Evolutionary conservation across 2,329 filamentous ascomycete species (phyloP), one percentile per base, ranked within the genome.

Genomic region (Neospermospora avenae): DNA sequence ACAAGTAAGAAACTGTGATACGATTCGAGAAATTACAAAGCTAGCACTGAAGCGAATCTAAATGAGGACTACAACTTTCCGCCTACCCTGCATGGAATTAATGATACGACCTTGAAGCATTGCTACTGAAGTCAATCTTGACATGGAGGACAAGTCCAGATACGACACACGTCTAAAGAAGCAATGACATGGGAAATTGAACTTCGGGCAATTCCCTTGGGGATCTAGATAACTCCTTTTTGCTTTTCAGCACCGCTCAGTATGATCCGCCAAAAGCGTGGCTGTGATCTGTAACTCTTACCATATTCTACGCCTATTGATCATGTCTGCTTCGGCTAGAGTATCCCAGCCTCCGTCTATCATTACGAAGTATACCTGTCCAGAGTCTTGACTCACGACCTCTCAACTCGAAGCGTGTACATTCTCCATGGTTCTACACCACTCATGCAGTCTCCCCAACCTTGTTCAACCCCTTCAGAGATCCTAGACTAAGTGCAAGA

Each of bases 401-500:
- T 28, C 31, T 52, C 56, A 37, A 53, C n/a, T 16, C 39, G 20
- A 24, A 53, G 42, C 41, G 22, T 48, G 35, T 41, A 22, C 54
- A 51, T 28, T 39, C 54, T 44, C 16, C n/a, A 53, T 42, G 16
- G 20, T 13, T 31, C 13, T 52, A 28, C 22, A 8, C 37, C 22
- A 44, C 57, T 72, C 65, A 73, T 63, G 69, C 69, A 46, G 63
- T 66, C 35, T 73, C 72, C 48, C 72, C 84, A 69, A 88, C 87
- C 77, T 93, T 95, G 79, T 93, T 96, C 64, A 99, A 79, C 1
- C 95, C 95, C 79, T 98, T 99, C 71, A 99, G 80, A 53, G 91
- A 96, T 34, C 95, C 95, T 65, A 99, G 80, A 77, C 93, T 97
- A 68, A 99, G 80, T 11, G 95, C 95, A 72, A 99, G 80, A 52